A percentile compares a stretch with the other conserved stretches of the same genome.
These are phyloP conservation scores for Cryptococcus depauperatus DNA, from an alignment of 1,284 basidiomycete species.

Conservation along the genomic window DNA sequence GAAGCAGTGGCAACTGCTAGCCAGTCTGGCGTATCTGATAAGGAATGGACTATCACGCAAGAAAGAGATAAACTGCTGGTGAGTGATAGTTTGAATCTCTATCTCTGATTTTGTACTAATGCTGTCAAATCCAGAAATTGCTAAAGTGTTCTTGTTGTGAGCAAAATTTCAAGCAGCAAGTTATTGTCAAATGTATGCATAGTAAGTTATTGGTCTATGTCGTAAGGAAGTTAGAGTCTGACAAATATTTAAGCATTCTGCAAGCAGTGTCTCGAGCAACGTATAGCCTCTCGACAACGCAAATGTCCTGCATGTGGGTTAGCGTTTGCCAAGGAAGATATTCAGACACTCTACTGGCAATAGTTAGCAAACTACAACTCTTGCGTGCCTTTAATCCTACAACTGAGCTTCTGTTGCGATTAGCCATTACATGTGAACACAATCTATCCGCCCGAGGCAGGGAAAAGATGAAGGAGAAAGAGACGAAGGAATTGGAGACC, in stretches of 20 bases:
- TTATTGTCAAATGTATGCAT: slow-evolving; percentile 91
- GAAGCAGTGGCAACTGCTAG: slow-evolving; percentile 31
- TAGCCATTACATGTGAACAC: too few relatives aligned
- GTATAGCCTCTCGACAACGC: slow-evolving; percentile 82
- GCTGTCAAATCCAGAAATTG: slow-evolving; percentile 57
- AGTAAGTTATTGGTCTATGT: slow-evolving; percentile 53
- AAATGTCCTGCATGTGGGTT: slow-evolving; percentile 91
- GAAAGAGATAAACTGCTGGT: slow-evolving; percentile 62
- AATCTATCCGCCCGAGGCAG: too few relatives aligned
- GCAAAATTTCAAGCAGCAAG: slow-evolving; percentile 70
- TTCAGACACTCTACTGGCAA: slow-evolving; percentile 77
- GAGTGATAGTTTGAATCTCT: slow-evolving; percentile 25
- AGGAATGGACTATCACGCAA: slow-evolving; percentile 49
- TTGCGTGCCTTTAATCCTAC: too few relatives aligned
- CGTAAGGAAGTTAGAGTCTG: not conserved
- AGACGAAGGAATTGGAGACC: too few relatives aligned
- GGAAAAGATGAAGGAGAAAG: too few relatives aligned
- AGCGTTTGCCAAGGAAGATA: slow-evolving; percentile 77
- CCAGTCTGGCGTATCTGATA: slow-evolving; percentile 40
- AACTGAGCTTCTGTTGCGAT: too few relatives aligned
- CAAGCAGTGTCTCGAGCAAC: slow-evolving; percentile 73
- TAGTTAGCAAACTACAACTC: too few relatives aligned
- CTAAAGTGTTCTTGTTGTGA: slow-evolving; percentile 90
- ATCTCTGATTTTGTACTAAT: not conserved
- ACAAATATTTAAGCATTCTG: slow-evolving; percentile 62